Evolutionary conservation across 2,329 filamentous ascomycete genomes (phyloP), one percentile per base, ranked within the genome.

Genomic region (Alternaria atra): DNA sequence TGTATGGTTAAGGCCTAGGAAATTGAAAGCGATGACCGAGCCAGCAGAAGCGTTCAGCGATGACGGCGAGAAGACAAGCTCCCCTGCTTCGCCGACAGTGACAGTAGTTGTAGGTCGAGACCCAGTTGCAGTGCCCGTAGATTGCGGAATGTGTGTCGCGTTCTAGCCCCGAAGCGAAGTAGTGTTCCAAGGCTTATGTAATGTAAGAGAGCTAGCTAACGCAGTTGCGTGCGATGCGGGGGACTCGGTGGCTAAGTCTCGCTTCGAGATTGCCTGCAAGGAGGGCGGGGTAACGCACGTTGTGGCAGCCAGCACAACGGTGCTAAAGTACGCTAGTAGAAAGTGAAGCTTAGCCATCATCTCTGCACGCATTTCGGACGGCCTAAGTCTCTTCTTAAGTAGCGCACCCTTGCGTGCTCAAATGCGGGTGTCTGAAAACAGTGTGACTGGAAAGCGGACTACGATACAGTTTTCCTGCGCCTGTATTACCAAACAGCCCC

Each of bases 1-100:
- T 37, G 61, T 68, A 37, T 68, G 51, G 44, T 68, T 66, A 1
- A 57, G 40, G 12, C 6, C 48, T 1, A 66, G 57, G 39, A 68
- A 68, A 43, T 68, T 52, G 27, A 68, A 68, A 3, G 39, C 42
- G 17, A 66, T 52, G 10, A 57, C 52, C 15, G 47, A 57, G 30
- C 65, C 53, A 32, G 53, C 34, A 12, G 55, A 54, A 17, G 53
- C 56, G 39, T 62, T 63, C 12, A 68, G 27, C 7, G 44, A 60
- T 15, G 42, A 30, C 17, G 57, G 61, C 23, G 43, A 52, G 25
- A 66, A 66, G 8, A 47, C 32, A 6, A 66, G 58, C 43, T 62
- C 12, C 9, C 58, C 63, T 50, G 8, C 40, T 54, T 52, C 52
- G n/a, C 65, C 58, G 25, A 68, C 55, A 43, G 29, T 55, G 10